Evolutionary conservation across 306 rosid genomes (phyloP).

Genomic region (Pterocarpus macrocarpus): DNA sequence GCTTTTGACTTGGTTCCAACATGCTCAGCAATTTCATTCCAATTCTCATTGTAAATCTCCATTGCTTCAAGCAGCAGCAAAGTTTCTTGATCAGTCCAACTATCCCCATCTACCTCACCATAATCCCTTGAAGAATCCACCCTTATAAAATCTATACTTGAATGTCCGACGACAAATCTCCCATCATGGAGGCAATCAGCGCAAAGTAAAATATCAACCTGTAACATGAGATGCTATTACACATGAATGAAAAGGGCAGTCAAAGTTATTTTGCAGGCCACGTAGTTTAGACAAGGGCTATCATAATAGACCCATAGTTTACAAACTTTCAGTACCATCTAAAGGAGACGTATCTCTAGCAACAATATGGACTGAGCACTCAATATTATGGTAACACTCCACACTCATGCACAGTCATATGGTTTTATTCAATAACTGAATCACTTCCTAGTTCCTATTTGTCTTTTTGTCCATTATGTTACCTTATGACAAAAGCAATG

Average conservation of each 20-base stretch:
- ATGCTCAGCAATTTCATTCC: conserved; percentile 96
- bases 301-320: conserved; percentile 5
- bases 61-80: conserved; percentile 89
- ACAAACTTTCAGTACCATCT: conserved; percentile 19
- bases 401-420: conserved; percentile 22
- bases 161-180: conserved; percentile 85
- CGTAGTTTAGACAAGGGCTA: conserved; percentile 36
- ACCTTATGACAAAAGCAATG: conserved; percentile 30
- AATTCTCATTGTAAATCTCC: conserved; percentile 90
- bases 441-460: conserved; percentile 26
- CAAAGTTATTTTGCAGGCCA: conserved; percentile 26
- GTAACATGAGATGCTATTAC: conserved; percentile 54
- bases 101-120: conserved; percentile 86
- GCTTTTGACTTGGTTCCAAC: conserved; percentile 98
- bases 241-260: conserved; percentile 24
- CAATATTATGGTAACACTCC: conserved; percentile 29
- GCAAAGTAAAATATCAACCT: conserved; percentile 89
- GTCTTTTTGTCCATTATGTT: conserved; percentile 36
- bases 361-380: conserved; percentile 27
- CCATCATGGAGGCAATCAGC: conserved; percentile 93
- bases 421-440: conserved; percentile 31
- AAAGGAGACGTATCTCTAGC: conserved; percentile 10
- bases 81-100: conserved; percentile 98
- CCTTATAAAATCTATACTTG: conserved; percentile 82
- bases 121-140: conserved; percentile 77